These are phyloP conservation scores for Xerocomellus chrysenteron DNA, from an alignment of 768 basidiomycete genomes.

Conservation along the genomic window DNA sequence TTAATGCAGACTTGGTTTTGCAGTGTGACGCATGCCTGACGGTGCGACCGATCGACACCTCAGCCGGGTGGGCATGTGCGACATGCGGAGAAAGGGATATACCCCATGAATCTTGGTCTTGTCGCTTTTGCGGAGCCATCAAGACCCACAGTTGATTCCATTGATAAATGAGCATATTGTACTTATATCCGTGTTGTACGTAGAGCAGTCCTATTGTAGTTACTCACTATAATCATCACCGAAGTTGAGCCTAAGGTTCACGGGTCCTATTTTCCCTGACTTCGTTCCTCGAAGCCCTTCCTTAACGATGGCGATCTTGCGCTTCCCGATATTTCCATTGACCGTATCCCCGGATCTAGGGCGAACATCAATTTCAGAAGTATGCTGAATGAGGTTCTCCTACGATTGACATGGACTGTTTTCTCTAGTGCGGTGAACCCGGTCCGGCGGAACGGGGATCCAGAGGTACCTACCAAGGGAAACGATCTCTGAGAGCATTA, in stretches of 20 bases:
- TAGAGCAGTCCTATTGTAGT: not conserved
- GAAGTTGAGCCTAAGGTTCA: conserved; percentile 53
- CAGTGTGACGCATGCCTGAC: conserved; percentile 46
- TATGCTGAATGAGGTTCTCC: not conserved
- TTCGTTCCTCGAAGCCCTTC: conserved; percentile 63
- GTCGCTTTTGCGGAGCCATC: conserved; percentile 69
- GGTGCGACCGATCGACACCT: conserved; percentile 36
- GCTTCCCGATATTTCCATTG: conserved; percentile 76
- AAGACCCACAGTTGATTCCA: conserved; percentile 14
- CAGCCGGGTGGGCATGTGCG: conserved; percentile 60
- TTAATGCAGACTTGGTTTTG: no score
- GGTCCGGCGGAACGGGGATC: no score
- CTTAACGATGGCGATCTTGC: conserved; percentile 72
- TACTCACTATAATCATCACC: not conserved
- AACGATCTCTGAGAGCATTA: no score
- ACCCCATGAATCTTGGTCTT: conserved; percentile 71
- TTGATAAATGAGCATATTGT: not conserved
- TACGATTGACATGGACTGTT: no score
- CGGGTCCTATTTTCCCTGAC: conserved; percentile 49
- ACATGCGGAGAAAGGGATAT: conserved; percentile 63
- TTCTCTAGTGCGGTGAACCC: no score
- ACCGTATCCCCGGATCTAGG: conserved; percentile 63
- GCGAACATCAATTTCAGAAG: not conserved
- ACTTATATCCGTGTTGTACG: not conserved
- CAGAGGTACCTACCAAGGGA: no score